Evolutionary conservation across 192 early-diverging fungal species (phyloP), one percentile per base, ranked within the genome.

Genomic region (Pilaira anomala): DNA sequence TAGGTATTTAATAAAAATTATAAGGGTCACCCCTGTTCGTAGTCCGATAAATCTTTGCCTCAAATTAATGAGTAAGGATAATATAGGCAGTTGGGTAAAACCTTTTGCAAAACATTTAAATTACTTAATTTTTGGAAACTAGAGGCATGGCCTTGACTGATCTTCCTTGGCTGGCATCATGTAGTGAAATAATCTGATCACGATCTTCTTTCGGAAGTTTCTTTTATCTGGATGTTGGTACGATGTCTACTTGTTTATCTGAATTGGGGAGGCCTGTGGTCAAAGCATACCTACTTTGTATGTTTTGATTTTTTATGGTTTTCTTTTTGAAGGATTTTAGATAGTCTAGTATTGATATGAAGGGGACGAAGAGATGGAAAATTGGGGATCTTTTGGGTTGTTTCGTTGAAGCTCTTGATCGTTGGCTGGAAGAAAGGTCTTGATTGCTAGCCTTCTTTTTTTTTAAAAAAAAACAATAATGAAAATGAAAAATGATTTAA

Each of bases 51-150:
- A 56, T 18, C 60, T 13, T 69, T 69, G 67, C 67, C 67, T 69
- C 59, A 69, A 69, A 69, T 68, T 62, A 53, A 69, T 69, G 67
- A 69, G 67, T 69, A 69, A 69, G 67, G 67, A 69, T 69, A 69
- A 69, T 69, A 69, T 69, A 69, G 67, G 60, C 67, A 69, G 39
- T 69, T 69, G 67, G 67, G 51, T 62, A 69, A 69, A 16, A 46
- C 60, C 67, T 57, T 69, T 53, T 69, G 60, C 60, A 69, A 29
- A 21, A 18, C 36, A 30, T 8, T 29, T 48, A 18, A 61, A 48
- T 53, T 45, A 24, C 22, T 25, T 33, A 69, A 69, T 69, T 56
- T 69, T 69, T 69, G 62, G 44, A 44, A 58, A 22, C n/a, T 3
- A 69, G 2, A 69, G 67, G 67, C 67, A 54, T 69, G 67, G 67